These are phyloP conservation scores for Mixia osmundae DNA, from an alignment of 1,284 basidiomycete species.

Conservation along the genomic window DNA sequence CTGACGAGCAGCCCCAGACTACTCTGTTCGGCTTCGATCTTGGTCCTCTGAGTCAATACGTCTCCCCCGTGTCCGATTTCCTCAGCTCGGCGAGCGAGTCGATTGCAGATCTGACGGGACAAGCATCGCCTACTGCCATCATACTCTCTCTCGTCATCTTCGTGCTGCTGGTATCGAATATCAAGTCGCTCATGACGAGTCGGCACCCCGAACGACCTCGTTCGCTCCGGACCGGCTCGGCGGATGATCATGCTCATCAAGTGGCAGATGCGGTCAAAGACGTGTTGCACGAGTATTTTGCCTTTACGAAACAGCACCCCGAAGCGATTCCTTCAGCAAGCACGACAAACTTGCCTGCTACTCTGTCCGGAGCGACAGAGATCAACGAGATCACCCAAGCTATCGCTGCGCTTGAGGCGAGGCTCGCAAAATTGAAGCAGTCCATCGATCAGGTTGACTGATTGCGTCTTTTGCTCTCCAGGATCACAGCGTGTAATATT, in stretches of 20 bases:
- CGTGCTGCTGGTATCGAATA: conserved; percentile 16
- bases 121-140: conserved; percentile 13
- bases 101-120: conserved; percentile 1
- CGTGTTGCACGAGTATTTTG: conserved; percentile 19
- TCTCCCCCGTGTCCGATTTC: conserved; percentile 5
- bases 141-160: conserved; percentile 21
- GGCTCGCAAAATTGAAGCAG: too few species aligned
- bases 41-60: conserved; percentile 1
- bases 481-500: too few species aligned
- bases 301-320: too few species aligned
- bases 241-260: conserved; percentile 13
- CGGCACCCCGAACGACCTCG: too few species aligned
- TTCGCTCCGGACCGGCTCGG: too few species aligned
- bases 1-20: not conserved
- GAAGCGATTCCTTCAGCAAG: too few species aligned
- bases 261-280: conserved; percentile 20
- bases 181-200: conserved; percentile 1
- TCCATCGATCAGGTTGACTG: too few species aligned
- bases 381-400: too few species aligned
- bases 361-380: too few species aligned
- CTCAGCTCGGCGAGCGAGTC: conserved; percentile 5
- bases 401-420: too few species aligned
- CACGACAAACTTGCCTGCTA: too few species aligned
- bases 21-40: not conserved
- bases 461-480: too few species aligned